Base-by-base conservation (phyloP, 2,329 filamentous ascomycete species). In the Colletotrichum musae region DNA sequence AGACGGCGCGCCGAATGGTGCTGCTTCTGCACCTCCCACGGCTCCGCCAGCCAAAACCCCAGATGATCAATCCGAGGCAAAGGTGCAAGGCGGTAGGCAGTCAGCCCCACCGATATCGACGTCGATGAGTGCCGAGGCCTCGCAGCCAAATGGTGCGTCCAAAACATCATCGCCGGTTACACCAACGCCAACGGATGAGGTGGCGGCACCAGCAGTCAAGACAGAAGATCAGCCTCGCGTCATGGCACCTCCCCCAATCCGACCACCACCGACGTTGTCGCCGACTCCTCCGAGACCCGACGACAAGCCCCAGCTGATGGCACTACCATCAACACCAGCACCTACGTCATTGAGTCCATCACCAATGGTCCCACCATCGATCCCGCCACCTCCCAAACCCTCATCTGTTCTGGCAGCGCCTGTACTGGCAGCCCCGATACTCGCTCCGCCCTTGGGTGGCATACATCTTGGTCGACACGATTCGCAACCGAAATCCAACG, bases 401-500 rank as follows among this genome's bases (percentile, higher is more conserved):
- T 57, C 58, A n/a, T 62, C 71, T n/a, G 77, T 82, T 24, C 76
- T 83, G 5, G 81, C 80, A 52, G 57, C 71, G 39, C 71, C 71
- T n/a, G 77, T 82, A 18, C 76, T 83, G 3, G 81, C 80, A 13
- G 77, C 79, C 4, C 81, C 82, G 1, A 70, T 79, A 3, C 79
- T 83, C 36, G 80, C 78, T 9, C 78, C 79, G 13, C 81, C 81
- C 2, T 73, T 75, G 26, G 75, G 75, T 10, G 74, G 81, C 58
- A 71, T 71, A 72, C 70, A 64, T 73, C 72, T 72, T 74, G 57
- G 68, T 72, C 64, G 32, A 72, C 71, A 69, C 71, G 12, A 58
- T 66, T 78, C 77, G 73, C 76, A 76, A 58, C 78, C 80, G 43
- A 85, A 82, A 71, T 84, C 81, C 15, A 81, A 82, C 60, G 77